These are phyloP conservation scores for Kodamaea jinghongensis DNA, from an alignment of 805 yeast species.

Conservation along the genomic window DNA sequence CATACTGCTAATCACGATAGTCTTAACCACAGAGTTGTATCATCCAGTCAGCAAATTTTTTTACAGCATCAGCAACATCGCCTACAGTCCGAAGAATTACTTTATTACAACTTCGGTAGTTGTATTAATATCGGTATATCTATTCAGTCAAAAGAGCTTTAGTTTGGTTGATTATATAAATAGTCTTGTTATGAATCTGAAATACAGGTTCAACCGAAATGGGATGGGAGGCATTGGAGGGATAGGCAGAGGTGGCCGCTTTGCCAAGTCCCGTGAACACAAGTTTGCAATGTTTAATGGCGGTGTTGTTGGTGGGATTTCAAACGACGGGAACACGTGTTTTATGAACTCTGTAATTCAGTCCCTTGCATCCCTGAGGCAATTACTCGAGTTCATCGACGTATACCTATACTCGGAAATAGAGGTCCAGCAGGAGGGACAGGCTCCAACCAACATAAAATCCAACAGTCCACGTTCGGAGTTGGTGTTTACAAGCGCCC, in stretches of 20 bases:
- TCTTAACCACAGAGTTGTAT: constrained; percentile 5
- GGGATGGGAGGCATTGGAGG: constrained; percentile 6
- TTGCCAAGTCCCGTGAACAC: constrained; percentile 22
- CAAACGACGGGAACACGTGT: constrained; percentile 91
- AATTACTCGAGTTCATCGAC: constrained; percentile 55
- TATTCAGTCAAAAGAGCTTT: constrained; percentile 2
- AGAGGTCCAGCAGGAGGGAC: constrained; percentile 23
- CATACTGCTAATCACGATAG: constrained; percentile 3
- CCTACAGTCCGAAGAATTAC: constrained; percentile 5
- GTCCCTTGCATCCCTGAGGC: constrained; percentile 70
- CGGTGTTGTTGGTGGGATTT: constrained; percentile 79
- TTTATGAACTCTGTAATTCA: constrained; percentile 92
- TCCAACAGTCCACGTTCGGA: constrained; percentile 21
- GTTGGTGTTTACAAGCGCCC: constrained; percentile 51
- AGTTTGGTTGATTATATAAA: constrained; percentile 7
- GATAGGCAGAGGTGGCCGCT: constrained; percentile 5
- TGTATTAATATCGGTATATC: constrained; percentile 2
- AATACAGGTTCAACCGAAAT: constrained; percentile 8
- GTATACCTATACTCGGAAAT: constrained; percentile 28
- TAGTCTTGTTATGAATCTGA: constrained; percentile 10
- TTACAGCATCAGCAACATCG: constrained; percentile 5
- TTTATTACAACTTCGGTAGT: constrained; percentile 6
- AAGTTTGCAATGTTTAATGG: constrained; percentile 54
- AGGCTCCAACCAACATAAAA: constrained; percentile 13
- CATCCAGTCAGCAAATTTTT: neutral